Conservation (phyloP, 768 basidiomycete species). For the Mycena galopus region DNA sequence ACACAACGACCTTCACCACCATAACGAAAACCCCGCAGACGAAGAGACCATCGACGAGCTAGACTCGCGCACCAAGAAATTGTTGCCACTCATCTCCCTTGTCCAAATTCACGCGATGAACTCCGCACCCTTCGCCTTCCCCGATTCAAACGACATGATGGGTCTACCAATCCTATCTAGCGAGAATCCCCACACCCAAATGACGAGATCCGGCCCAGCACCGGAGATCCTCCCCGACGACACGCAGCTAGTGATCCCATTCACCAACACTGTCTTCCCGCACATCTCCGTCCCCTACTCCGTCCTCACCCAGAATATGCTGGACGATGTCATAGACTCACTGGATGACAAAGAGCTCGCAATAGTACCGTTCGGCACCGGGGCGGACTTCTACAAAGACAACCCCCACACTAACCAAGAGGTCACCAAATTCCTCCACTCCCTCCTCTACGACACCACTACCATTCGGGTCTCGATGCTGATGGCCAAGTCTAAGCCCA, state of each 20-base stretch:
- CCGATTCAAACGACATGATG: not conserved
- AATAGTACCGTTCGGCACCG: not conserved
- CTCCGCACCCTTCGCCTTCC: not conserved
- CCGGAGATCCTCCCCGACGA: not conserved
- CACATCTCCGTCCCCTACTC: not conserved
- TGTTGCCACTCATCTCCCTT: not conserved
- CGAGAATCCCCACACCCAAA: not conserved
- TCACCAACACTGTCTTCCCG: not conserved
- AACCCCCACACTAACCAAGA: not conserved
- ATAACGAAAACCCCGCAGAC: too few species aligned
- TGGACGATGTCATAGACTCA: not conserved
- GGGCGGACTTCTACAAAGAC: not conserved
- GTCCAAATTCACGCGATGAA: not conserved
- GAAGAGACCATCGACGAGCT: not conserved
- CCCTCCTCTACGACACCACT: too few species aligned
- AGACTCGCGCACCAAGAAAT: not conserved
- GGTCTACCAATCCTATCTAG: not conserved
- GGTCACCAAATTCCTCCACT: too few species aligned
- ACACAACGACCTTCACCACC: too few species aligned
- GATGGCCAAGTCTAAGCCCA: too few species aligned
- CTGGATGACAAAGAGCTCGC: not conserved
- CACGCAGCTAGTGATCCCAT: not conserved
- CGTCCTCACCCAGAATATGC: not conserved
- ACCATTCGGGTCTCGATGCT: too few species aligned
- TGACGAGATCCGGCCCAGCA: not conserved